A percentile compares a stretch with the other conserved stretches of the same genome.
Evolutionary conservation across 192 early-diverging fungal genomes (phyloP).

Genomic region (Physocladia obscura): DNA sequence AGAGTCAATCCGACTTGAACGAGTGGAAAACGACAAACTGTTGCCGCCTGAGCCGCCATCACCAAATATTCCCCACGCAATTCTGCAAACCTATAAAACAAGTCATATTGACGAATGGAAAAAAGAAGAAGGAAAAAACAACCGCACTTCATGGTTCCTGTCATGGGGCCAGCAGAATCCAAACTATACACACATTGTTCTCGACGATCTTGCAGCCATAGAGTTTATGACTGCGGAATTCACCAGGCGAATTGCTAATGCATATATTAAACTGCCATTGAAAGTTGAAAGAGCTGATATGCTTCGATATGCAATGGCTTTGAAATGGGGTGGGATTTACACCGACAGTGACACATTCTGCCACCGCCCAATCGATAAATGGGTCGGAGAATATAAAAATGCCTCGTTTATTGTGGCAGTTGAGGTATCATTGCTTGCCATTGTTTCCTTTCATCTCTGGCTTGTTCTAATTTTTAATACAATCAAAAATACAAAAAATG

Average conservation of each 20-base stretch:
- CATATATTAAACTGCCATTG: background rate
- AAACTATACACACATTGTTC: background rate
- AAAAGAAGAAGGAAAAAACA: constrained; percentile 5
- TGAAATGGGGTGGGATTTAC: background rate
- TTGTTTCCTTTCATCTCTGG: too few species aligned
- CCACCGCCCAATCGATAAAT: background rate
- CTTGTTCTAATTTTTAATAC: too few species aligned
- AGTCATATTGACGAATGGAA: background rate
- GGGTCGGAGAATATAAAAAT: background rate
- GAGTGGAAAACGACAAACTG: too few species aligned
- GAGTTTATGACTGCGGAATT: background rate
- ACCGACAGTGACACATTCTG: background rate
- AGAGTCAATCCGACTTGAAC: too few species aligned
- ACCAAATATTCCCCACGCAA: background rate
- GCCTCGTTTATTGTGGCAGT: background rate
- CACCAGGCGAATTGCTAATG: background rate
- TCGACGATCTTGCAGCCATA: background rate
- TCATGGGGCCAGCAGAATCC: background rate
- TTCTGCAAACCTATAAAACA: constrained; percentile 18
- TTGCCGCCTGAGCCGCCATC: too few species aligned
- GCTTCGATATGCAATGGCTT: background rate
- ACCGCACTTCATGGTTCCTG: constrained; percentile 3
- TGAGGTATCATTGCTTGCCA: background rate
- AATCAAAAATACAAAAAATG: too few species aligned
- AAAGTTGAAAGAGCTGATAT: background rate